phyloP scores from a whole-genome alignment of 1,284 basidiomycete genomes.

The Heterobasidion parviporum region DNA sequence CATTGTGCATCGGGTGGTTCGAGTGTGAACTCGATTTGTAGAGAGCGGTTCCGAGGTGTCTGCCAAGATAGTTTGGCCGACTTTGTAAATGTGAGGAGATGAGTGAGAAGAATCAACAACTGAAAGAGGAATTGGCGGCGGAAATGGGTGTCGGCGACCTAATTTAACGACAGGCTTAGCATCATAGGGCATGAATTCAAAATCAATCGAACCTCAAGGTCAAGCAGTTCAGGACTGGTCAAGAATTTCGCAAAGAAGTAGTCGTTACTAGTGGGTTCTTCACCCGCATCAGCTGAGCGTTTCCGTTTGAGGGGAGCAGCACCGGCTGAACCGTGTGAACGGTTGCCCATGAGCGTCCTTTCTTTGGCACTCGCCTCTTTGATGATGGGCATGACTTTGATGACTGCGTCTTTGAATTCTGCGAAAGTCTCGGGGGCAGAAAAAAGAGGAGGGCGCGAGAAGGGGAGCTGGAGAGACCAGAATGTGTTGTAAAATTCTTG shows the following conservation, averaged over 20 bases:
- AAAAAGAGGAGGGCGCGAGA: conserved; percentile 65
- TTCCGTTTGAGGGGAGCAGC: conserved; percentile 49
- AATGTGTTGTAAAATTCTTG: conserved; percentile 78
- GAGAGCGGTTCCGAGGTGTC: conserved; percentile 55
- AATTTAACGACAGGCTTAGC: not conserved
- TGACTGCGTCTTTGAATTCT: conserved; percentile 61
- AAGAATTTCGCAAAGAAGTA: conserved; percentile 92
- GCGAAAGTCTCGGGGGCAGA: conserved; percentile 43
- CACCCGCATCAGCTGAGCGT: conserved; percentile 45
- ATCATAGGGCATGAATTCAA: too few species aligned
- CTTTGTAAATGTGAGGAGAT: conserved; percentile 73
- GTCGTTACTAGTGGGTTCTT: conserved; percentile 44
- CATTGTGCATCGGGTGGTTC: conserved; percentile 59
- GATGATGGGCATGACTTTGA: conserved; percentile 66
- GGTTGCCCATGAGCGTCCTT: conserved; percentile 71
- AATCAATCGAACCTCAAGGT: conserved; percentile 60
- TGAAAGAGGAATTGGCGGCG: conserved; percentile 89
- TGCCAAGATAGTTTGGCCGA: conserved; percentile 55
- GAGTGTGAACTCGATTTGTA: conserved; percentile 75
- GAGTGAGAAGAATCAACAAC: conserved; percentile 74
- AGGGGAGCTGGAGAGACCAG: conserved; percentile 77
- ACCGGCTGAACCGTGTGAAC: conserved; percentile 22
- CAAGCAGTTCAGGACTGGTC: conserved; percentile 78
- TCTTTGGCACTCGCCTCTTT: conserved; percentile 81
- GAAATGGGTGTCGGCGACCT: conserved; percentile 86